Evolutionary conservation across 2,329 filamentous ascomycete species (phyloP).

Genomic region (Clonostachys byssicola): DNA sequence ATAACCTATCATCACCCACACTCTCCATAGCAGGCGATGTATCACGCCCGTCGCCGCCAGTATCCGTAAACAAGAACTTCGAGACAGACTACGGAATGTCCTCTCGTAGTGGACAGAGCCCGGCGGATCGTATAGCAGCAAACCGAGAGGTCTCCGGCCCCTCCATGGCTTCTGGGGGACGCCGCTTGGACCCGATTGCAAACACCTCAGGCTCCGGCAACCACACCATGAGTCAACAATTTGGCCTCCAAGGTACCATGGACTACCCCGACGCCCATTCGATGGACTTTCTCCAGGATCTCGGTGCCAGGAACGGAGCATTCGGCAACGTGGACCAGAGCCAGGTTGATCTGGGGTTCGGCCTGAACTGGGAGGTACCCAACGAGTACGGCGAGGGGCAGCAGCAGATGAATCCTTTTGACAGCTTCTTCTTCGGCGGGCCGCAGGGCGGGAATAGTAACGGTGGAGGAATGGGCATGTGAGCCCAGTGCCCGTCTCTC

Average conservation of each 20-base stretch:
- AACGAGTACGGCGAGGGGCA: conserved; percentile 59
- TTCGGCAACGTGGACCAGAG: conserved; percentile 31
- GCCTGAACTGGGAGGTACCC: conserved; percentile 61
- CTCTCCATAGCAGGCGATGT: conserved; percentile 28
- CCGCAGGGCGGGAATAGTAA: conserved; percentile 22
- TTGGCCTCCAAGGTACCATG: conserved; percentile 22
- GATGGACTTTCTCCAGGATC: conserved; percentile 48
- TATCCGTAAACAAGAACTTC: conserved; percentile 29
- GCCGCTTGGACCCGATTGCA: conserved; percentile 16
- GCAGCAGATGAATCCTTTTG: conserved; percentile 64
- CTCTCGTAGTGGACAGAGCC: not conserved
- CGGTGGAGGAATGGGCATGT: conserved; percentile 6
- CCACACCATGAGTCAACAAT: conserved; percentile 24
- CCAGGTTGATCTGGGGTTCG: conserved; percentile 62
- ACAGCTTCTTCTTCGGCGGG: conserved; percentile 68
- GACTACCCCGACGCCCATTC: conserved; percentile 44
- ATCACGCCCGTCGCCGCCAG: conserved; percentile 32
- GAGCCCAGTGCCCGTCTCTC: conserved; percentile 3
- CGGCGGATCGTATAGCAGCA: not conserved
- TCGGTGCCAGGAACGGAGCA: conserved; percentile 27
- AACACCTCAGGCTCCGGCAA: conserved; percentile 22
- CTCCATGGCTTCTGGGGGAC: not conserved
- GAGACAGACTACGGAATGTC: conserved; percentile 22
- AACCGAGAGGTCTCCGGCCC: conserved; percentile 11
- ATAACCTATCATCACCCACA: conserved; percentile 33